phyloP scores from a whole-genome alignment of 2,329 filamentous ascomycete species.

The Alternaria metachromatica region DNA sequence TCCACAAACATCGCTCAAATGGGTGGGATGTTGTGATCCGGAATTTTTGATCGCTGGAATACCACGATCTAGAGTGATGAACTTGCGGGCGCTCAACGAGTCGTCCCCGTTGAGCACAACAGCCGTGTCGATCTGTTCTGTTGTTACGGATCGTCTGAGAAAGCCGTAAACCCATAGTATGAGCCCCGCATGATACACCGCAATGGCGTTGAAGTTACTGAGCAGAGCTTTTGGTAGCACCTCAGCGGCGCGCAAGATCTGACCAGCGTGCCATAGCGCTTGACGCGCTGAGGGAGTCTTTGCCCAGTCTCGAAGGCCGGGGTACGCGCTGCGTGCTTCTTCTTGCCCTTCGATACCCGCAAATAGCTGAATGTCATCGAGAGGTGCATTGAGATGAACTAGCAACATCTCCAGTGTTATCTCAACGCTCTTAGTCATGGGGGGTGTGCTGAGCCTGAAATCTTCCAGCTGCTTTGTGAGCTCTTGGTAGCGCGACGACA shows the following conservation, averaged over 20 bases:
- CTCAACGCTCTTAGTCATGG: conserved; percentile 41
- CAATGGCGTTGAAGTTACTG: conserved; percentile 71
- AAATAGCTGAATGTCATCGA: conserved; percentile 71
- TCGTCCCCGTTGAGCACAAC: conserved; percentile 65
- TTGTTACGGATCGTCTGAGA: conserved; percentile 43
- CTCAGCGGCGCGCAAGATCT: conserved; percentile 67
- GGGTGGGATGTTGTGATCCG: conserved; percentile 27
- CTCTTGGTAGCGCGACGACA: conserved; percentile 58
- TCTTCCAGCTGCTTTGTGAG: conserved; percentile 65
- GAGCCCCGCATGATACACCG: conserved; percentile 71
- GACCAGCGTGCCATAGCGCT: conserved; percentile 72
- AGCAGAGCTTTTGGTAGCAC: conserved; percentile 61
- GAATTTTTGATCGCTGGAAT: conserved; percentile 56
- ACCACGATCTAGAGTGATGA: conserved; percentile 64
- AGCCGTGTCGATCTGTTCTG: conserved; percentile 24
- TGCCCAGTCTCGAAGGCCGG: conserved; percentile 65
- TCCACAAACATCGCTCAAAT: conserved; percentile 62
- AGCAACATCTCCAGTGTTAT: conserved; percentile 60
- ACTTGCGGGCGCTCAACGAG: conserved; percentile 61
- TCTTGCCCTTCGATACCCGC: conserved; percentile 72
- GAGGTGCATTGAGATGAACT: conserved; percentile 69
- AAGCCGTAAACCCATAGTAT: conserved; percentile 75
- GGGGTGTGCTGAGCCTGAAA: conserved; percentile 55
- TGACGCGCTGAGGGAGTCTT: conserved; percentile 62
- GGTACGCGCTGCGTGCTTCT: conserved; percentile 66